Base-by-base conservation (phyloP, 225 moss, liverwort and hornwort species). In the Marchantia paleacea region DNA sequence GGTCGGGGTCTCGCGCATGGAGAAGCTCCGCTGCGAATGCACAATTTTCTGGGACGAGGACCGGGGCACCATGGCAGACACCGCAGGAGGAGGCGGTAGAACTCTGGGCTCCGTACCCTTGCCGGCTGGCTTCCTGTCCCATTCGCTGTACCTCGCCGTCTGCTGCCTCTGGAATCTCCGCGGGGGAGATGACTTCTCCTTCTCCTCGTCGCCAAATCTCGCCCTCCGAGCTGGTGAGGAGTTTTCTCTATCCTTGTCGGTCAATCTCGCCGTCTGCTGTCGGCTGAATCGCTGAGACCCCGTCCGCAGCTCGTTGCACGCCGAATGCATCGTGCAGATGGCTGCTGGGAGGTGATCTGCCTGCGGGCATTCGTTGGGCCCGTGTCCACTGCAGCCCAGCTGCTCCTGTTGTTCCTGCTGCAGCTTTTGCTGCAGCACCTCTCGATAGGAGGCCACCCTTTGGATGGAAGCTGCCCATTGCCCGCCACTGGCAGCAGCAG, bases 391-490 rank as follows among this genome's bases (percentile, higher is more conserved):
- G 61, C 47, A 31, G 20, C n/a, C 22, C 20, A 10, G 19, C 15
- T 78, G 63, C 16, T 67, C 67, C 19, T 79, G 51, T 4, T 77
- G 31, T 47, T 9, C 12, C 48, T 77, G n/a, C 47, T 39, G 61
- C 67, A 51, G 73, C 52, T 53, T 69, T 30, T 75, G 81, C 25
- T 51, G 76, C 72, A 69, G 54, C 31, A 69, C 19, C 15, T 85
- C 84, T 39, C 78, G 68, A 25, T 70, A 69, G 18, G 75, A 70
- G 10, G 74, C 50, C 7, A 79, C 79, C 50, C 79, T 52, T 30
- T 80, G 79, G 22, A 72, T 39, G 54, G 75, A 78, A 25, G 85
- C 60, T 0, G 82, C 30, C 73, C 82, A 73, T 10, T 77, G 79
- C 7, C 70, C 70, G 39, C 39, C 39, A 39, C 5, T 39, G 12